Evolutionary conservation across 495 filamentous ascomycete genomes (phyloP), one percentile per base, ranked within the genome.

Genomic region (Bombardia bombarda): DNA sequence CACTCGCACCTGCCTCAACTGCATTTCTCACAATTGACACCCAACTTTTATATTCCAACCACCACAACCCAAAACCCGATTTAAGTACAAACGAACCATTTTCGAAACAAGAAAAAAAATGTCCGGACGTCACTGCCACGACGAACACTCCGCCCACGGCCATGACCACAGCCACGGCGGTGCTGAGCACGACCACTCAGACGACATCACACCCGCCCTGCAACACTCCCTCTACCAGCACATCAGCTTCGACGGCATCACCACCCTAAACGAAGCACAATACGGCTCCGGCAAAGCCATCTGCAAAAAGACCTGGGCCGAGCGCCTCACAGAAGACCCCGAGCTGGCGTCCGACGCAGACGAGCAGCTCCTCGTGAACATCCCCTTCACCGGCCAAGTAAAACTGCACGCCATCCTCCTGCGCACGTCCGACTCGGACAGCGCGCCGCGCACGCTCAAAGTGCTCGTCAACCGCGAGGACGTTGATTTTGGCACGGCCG

Each of bases 301-400:
- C 38, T 74, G 90, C n/a, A 74, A 85, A 62, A 98, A 98, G 66
- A 84, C 87, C 33, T 97, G 89, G 89, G 72, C 76, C 4, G 80
- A 95, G 59, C 69, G 92, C 42, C 51, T 96, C 44, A 61, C 80
- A 21, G 58, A 73, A 8, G 67, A 80, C 48, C 85, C 86, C 0
- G 81, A 89, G 61, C 72, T 98, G 10, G 75, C 70, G 57, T 95
- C 88, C 46, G 85, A 90, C 58, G 79, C 81, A 0, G 92, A 97
- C 56, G 92, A 95, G 69, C 88, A 98, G 66, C 47, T 98, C n/a
- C 56, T 98, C 25, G 84, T 97, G 66, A 79, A 83, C 54, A 75
- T 97, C 17, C 93, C 92, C 21, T 98, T 98, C 70, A 87, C 87
- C 20, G 90, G 85, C 46, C 87, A 93, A 63, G 77, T 95, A 45